A percentile compares a stretch with the other conserved stretches of the same genome.
phyloP scores from a whole-genome alignment of 176 grass and related monocot genomes.

The Paspalum vaginatum region DNA sequence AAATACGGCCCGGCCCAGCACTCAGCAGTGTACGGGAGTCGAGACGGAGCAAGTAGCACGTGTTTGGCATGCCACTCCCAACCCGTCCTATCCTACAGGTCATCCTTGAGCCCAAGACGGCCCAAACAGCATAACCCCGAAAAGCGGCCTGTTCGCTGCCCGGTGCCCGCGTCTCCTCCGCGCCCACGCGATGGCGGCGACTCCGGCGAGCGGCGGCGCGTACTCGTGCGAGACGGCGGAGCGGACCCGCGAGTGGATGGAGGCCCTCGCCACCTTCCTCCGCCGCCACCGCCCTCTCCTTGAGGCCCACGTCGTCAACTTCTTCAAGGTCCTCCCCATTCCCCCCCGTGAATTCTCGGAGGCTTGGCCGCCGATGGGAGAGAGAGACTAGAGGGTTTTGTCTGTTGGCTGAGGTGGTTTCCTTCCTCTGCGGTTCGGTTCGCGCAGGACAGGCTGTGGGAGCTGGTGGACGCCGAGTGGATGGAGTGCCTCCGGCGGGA shows the following conservation, averaged over 20 bases:
- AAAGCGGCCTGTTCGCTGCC: slow-evolving; percentile 3
- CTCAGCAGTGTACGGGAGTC: too few species aligned
- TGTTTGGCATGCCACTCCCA: too few species aligned
- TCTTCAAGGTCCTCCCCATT: slow-evolving; percentile 71
- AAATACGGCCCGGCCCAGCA: too few species aligned
- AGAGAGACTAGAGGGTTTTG: background rate
- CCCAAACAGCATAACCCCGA: background rate
- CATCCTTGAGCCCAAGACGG: background rate
- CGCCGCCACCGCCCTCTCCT: slow-evolving; percentile 55
- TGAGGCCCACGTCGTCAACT: slow-evolving; percentile 93
- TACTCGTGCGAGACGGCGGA: slow-evolving; percentile 63
- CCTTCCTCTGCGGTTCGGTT: background rate
- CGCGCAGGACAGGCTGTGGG: slow-evolving; percentile 75
- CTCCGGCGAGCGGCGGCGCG: slow-evolving; percentile 38
- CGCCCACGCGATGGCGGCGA: slow-evolving; percentile 38
- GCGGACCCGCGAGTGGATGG: slow-evolving; percentile 83
- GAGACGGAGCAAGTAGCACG: too few species aligned
- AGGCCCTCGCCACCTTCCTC: slow-evolving; percentile 65
- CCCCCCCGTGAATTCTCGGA: background rate
- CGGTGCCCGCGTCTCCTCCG: background rate
- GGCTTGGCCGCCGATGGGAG: background rate
- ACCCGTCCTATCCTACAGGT: too few species aligned
- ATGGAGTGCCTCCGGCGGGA: slow-evolving; percentile 79
- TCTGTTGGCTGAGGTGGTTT: background rate
- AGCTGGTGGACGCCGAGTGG: slow-evolving; percentile 79